Base-by-base conservation (phyloP, 78 protist species). In the Bigelowiella natans region DNA sequence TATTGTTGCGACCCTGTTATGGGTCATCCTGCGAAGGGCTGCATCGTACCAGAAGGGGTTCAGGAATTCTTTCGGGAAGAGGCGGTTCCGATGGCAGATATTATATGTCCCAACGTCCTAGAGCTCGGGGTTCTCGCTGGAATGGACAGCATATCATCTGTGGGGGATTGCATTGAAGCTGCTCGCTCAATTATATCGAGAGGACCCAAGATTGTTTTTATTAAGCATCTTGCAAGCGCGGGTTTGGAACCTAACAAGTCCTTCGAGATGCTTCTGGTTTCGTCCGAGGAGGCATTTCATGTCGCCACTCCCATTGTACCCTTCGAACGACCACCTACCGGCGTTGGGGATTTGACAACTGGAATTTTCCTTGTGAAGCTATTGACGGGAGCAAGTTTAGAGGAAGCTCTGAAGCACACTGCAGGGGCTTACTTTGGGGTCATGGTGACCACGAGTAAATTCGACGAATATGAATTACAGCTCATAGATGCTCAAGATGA, bases 1-100 rank as follows among this genome's bases (percentile, higher is more conserved):
- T 88, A 39, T 3, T 2, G 0, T 0, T 88, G 89, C 51, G 89
- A 88, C 31, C 89, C 89, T 1, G 89, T 88, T 31, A 88, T 88
- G 89, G 89, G 89, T 29, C 89, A 88, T 36, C 89, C 89, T 0
- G 89, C 0, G 28, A 88, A 88, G 89, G 89, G 89, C 31, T 88
- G 89, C 82, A 31, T 88, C 3, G 89, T 88, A 7, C 89, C 89
- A 0, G 82, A 0, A 51, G 73, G 73, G 73, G 73, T 51, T 26
- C 73, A 51, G 18, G 73, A 51, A 18, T 51, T 51, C 73, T 51
- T 51, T 18, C 73, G 73, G 18, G 34, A 26, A 18, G 73, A 51
- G 18, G 73, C 73, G 73, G 34, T 51, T 7, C 73, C 73, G 39
- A 29, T 36, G 29, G 89, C 89, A 29, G 89, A 88, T 36, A 73